Percentiles rank a stretch among this genome's conserved stretches.
phyloP scores from a whole-genome alignment of 1,139 yeast genomes.

The Nakaseomyces uthaithaninus region DNA sequence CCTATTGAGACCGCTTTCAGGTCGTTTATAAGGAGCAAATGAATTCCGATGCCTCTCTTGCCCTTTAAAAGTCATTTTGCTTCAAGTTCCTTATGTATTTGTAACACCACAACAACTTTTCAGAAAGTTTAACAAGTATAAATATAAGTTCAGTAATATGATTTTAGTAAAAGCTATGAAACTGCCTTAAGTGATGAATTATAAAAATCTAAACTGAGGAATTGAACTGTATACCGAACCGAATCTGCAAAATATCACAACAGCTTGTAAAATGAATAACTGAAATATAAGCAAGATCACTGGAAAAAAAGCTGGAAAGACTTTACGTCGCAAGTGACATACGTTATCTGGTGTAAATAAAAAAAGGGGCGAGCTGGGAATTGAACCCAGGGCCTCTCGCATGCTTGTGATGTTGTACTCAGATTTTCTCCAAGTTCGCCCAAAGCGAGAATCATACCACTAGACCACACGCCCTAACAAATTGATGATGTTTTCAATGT shows the following conservation, averaged over 20 bases:
- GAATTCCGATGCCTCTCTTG: background rate
- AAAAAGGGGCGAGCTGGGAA: slow-evolving; percentile 11
- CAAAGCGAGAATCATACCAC: slow-evolving; percentile 12
- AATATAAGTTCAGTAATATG: background rate
- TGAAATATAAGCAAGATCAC: background rate
- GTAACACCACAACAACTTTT: background rate
- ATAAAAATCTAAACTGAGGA: too few relatives aligned
- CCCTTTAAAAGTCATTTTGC: background rate
- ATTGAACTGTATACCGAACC: too few relatives aligned
- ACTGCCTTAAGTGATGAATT: too few relatives aligned
- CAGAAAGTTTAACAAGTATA: background rate
- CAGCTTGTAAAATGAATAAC: too few relatives aligned
- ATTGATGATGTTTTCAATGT: background rate
- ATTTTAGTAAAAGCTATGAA: too few relatives aligned
- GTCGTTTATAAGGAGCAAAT: slow-evolving; percentile 2
- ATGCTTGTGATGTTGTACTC: slow-evolving; percentile 7
- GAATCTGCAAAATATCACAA: too few relatives aligned
- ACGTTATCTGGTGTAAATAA: background rate
- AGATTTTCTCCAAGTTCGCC: slow-evolving; percentile 5
- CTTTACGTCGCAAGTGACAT: background rate
- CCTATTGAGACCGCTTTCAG: background rate
- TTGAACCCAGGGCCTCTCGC: slow-evolving; percentile 13
- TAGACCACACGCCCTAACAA: slow-evolving; percentile 11
- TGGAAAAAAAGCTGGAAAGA: background rate
- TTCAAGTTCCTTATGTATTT: too few relatives aligned